Conservation (phyloP, 1,284 basidiomycete species). For the Puccinia horiana region DNA sequence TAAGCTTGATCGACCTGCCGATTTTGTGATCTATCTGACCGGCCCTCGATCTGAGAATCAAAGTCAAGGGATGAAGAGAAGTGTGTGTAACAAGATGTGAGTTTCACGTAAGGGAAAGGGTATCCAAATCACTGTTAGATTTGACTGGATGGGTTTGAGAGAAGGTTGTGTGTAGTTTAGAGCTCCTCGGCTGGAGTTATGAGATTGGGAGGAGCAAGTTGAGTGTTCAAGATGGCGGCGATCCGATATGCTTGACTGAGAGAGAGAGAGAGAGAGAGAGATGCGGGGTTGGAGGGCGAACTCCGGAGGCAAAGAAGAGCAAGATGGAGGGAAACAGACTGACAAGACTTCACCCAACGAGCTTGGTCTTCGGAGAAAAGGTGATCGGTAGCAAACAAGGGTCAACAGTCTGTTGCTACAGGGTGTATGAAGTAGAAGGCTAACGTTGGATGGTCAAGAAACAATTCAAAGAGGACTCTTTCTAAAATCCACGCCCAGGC, state of each 20-base stretch:
- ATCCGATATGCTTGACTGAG: too few relatives aligned
- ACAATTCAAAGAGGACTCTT: constrained; percentile 7
- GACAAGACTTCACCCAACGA: neutral
- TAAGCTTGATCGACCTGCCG: constrained; percentile 58
- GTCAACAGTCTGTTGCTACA: too few relatives aligned
- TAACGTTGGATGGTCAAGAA: constrained; percentile 4
- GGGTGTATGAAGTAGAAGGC: neutral
- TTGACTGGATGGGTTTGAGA: too few relatives aligned
- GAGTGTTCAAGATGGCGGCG: too few relatives aligned
- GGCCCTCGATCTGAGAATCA: constrained; percentile 19
- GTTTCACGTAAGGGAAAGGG: neutral
- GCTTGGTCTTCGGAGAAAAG: neutral
- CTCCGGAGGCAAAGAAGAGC: neutral
- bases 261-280: too few relatives aligned
- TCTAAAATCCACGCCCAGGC: constrained; percentile 34
- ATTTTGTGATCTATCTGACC: constrained; percentile 3
- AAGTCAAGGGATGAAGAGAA: neutral
- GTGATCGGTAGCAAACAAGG: neutral
- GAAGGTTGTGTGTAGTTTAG: too few relatives aligned
- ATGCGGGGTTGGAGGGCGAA: neutral
- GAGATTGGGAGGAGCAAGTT: too few relatives aligned
- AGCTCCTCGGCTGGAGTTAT: too few relatives aligned
- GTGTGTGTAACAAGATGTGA: neutral
- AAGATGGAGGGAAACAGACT: neutral
- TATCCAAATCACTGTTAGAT: neutral